Conservation (phyloP, 73 alveolate genomes). For the Paramecium biaurelia region DNA sequence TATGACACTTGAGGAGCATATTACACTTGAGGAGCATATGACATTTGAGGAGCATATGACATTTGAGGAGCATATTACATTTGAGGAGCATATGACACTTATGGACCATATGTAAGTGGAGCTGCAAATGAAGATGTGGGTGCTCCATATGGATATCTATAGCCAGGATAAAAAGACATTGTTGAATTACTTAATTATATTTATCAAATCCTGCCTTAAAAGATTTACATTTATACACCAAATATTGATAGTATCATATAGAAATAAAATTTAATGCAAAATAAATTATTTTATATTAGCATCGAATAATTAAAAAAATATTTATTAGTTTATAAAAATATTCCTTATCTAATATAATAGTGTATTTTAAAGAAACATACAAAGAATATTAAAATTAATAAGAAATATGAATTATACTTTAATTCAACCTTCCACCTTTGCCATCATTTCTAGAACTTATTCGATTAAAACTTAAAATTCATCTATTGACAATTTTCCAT, state of each 20-base stretch:
- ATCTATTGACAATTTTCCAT: conserved; percentile 74
- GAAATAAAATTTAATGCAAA: background rate
- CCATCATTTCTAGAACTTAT: conserved; percentile 74
- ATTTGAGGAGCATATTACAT: background rate
- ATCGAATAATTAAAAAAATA: no score
- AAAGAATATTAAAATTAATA: background rate
- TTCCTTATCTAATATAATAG: background rate
- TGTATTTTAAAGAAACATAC: background rate
- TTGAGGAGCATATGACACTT: background rate
- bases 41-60: background rate
- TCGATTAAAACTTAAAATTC: conserved; percentile 73
- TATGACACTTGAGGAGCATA: background rate
- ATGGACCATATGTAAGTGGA: background rate
- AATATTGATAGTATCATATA: background rate
- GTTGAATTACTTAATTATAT: background rate
- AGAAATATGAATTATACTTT: background rate
- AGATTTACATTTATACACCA: background rate
- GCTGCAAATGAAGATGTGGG: background rate
- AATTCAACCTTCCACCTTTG: conserved; percentile 58
- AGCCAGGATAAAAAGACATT: conserved; percentile 5
- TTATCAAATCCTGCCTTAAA: background rate
- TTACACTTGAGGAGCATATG: background rate
- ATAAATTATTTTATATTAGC: background rate
- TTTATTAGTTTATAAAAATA: no score
- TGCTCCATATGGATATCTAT: background rate